Evolutionary conservation across 768 basidiomycete species (phyloP).

Genomic region (Hypsizygus marmoreus): DNA sequence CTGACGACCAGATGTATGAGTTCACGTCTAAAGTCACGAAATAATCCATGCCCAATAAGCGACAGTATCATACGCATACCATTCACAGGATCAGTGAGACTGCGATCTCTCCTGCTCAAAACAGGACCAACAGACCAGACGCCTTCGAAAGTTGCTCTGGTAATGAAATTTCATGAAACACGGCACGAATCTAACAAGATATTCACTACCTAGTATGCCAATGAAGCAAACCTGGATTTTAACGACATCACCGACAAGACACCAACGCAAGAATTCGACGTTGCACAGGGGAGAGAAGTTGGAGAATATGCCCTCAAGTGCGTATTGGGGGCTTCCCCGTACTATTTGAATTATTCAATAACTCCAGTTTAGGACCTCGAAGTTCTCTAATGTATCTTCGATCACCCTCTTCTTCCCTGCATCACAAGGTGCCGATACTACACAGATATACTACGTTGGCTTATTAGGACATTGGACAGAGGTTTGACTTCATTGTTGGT

Average conservation of each 20-base stretch:
- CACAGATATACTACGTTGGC: conserved; percentile 81
- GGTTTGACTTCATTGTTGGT: conserved; percentile 27
- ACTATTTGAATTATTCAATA: not conserved
- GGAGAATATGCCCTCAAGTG: conserved; percentile 88
- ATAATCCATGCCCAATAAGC: conserved; percentile 3
- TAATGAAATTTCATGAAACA: conserved; percentile 33
- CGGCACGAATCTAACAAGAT: not conserved
- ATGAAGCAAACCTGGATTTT: conserved; percentile 81
- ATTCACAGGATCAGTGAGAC: conserved; percentile 85
- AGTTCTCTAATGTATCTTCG: conserved; percentile 81
- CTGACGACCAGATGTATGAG: conserved; percentile 82
- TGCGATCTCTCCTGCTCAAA: conserved; percentile 81
- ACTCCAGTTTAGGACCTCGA: conserved; percentile 62
- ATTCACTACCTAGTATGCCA: conserved; percentile 62
- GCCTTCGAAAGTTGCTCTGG: conserved; percentile 70
- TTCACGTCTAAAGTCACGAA: not conserved
- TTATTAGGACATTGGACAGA: conserved; percentile 83
- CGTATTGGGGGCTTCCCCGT: conserved; percentile 21
- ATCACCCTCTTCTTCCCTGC: conserved; percentile 83
- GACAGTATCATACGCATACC: conserved; percentile 80
- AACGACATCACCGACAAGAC: conserved; percentile 62
- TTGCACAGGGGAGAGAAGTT: conserved; percentile 71
- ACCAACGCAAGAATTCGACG: conserved; percentile 71
- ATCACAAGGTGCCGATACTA: conserved; percentile 77
- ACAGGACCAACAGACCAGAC: conserved; percentile 81